These are phyloP conservation scores for Magnusiomyces starmeri DNA, from an alignment of 1,139 yeast genomes.

Conservation along the genomic window DNA sequence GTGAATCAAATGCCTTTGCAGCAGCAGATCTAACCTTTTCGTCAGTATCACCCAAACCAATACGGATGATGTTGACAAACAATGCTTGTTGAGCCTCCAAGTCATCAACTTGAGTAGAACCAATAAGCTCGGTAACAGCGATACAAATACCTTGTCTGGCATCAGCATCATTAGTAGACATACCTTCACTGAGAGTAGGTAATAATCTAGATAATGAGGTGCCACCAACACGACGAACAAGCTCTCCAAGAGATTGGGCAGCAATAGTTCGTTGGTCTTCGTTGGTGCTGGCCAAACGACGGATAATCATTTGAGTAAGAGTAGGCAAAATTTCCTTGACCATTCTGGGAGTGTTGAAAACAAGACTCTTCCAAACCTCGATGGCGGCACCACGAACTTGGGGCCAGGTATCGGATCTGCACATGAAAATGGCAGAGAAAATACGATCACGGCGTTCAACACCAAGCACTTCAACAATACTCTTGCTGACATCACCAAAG, in stretches of 20 bases:
- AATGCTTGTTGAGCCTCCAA: constrained; percentile 58
- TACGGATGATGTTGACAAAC: constrained; percentile 68
- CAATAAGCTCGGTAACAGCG: constrained; percentile 80
- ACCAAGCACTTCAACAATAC: constrained; percentile 75
- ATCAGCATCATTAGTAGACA: constrained; percentile 56
- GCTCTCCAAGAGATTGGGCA: constrained; percentile 89
- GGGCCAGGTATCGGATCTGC: constrained; percentile 87
- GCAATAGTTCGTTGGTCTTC: constrained; percentile 79
- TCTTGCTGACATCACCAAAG: constrained; percentile 55
- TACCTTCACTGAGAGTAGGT: constrained; percentile 72
- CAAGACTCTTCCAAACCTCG: constrained; percentile 96
- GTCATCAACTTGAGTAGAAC: constrained; percentile 59
- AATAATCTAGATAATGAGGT: constrained; percentile 76
- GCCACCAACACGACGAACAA: constrained; percentile 91
- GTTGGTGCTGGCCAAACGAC: constrained; percentile 73
- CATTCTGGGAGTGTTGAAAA: constrained; percentile 93
- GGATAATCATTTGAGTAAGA: constrained; percentile 71
- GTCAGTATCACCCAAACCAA: constrained; percentile 69
- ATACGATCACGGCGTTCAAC: constrained; percentile 82
- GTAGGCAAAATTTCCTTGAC: constrained; percentile 87
- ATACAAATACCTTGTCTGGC: constrained; percentile 95
- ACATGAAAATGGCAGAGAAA: constrained; percentile 75
- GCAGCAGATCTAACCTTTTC: constrained; percentile 81
- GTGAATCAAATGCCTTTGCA: constrained; percentile 80
- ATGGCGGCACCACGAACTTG: constrained; percentile 86